A percentile compares a stretch with the other conserved stretches of the same genome.
Evolutionary conservation across 2,329 filamentous ascomycete species (phyloP).

Genomic region (Emmonsiellopsis sp.): DNA sequence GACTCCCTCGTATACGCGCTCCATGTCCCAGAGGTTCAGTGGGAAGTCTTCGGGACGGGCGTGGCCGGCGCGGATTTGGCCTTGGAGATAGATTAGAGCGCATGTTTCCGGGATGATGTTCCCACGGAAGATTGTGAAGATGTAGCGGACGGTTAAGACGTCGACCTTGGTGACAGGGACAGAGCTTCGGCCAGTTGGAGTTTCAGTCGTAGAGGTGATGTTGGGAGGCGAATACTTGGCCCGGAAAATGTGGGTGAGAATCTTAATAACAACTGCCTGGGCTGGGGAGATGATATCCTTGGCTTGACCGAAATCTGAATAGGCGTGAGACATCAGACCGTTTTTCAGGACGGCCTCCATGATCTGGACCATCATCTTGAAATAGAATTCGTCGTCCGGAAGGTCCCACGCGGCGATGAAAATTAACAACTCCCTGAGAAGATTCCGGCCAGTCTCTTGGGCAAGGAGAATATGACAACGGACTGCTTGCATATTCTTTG

Average conservation of each 20-base stretch:
- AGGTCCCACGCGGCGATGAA: slow-evolving; percentile 98
- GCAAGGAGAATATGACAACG: slow-evolving; percentile 83
- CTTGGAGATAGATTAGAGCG: slow-evolving; percentile 88
- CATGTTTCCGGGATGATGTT: slow-evolving; percentile 91
- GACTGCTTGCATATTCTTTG: slow-evolving; percentile 77
- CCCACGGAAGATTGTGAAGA: slow-evolving; percentile 85
- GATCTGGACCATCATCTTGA: slow-evolving; percentile 93
- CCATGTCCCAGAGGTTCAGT: slow-evolving; percentile 95
- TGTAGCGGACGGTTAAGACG: slow-evolving; percentile 68
- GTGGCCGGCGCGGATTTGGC: slow-evolving; percentile 70
- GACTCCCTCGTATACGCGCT: slow-evolving; percentile 87
- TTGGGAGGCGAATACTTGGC: slow-evolving; percentile 45
- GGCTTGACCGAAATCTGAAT: slow-evolving; percentile 80
- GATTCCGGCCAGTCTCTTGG: slow-evolving; percentile 80
- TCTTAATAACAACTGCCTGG: slow-evolving; percentile 83
- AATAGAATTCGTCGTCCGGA: slow-evolving; percentile 85
- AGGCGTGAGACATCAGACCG: slow-evolving; percentile 81
- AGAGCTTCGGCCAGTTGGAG: slow-evolving; percentile 50
- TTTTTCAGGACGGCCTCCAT: slow-evolving; percentile 87
- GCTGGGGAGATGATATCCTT: slow-evolving; percentile 96
- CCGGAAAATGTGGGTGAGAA: slow-evolving; percentile 83
- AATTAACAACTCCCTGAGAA: slow-evolving; percentile 82
- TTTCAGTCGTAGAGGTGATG: slow-evolving; percentile 38
- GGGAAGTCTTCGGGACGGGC: slow-evolving; percentile 81
- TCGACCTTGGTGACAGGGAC: slow-evolving; percentile 47